A percentile compares a stretch with the other conserved stretches of the same genome.
Evolutionary conservation across 2,329 filamentous ascomycete species (phyloP).

Genomic region (Penicillium crustosum): DNA sequence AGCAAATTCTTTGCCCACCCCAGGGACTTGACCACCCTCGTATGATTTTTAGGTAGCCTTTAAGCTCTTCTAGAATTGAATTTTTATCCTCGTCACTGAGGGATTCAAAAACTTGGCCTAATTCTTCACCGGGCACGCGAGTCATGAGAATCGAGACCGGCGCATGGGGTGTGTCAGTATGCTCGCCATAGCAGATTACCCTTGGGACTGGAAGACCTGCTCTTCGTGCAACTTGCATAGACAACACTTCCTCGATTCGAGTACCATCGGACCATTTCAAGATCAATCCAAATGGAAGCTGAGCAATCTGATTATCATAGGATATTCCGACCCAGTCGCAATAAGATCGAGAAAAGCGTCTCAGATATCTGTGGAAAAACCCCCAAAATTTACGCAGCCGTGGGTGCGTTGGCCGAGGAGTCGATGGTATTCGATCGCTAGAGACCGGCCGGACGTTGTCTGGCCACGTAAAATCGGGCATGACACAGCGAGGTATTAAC

Average conservation of each 20-base stretch:
- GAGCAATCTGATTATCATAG: slow-evolving; percentile 35
- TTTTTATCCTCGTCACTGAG: slow-evolving; percentile 30
- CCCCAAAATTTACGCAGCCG: slow-evolving; percentile 30
- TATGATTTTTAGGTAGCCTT: slow-evolving; percentile 33
- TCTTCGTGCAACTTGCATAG: slow-evolving; percentile 33
- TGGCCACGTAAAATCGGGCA: slow-evolving; percentile 23
- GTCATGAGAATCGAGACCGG: slow-evolving; percentile 43
- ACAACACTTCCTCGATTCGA: slow-evolving; percentile 35
- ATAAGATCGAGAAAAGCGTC: slow-evolving; percentile 32
- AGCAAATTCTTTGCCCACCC: slow-evolving; percentile 30
- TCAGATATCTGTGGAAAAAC: slow-evolving; percentile 30
- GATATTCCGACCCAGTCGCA: slow-evolving; percentile 30
- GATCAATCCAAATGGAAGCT: slow-evolving; percentile 40
- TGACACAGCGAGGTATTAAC: slow-evolving; percentile 13
- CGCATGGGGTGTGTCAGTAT: slow-evolving; percentile 32
- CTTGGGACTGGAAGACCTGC: slow-evolving; percentile 35
- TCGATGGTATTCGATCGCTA: slow-evolving; percentile 23
- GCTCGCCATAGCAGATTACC: slow-evolving; percentile 37
- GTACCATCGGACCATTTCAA: slow-evolving; percentile 43
- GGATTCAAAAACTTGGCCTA: slow-evolving; percentile 32
- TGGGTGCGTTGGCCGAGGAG: slow-evolving; percentile 18
- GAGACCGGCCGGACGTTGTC: slow-evolving; percentile 8
- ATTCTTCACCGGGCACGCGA: slow-evolving; percentile 35
- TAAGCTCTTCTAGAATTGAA: slow-evolving; percentile 32
- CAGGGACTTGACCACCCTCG: slow-evolving; percentile 32